phyloP scores from a whole-genome alignment of 2,329 filamentous ascomycete species.

The Metarhizium brunneum region DNA sequence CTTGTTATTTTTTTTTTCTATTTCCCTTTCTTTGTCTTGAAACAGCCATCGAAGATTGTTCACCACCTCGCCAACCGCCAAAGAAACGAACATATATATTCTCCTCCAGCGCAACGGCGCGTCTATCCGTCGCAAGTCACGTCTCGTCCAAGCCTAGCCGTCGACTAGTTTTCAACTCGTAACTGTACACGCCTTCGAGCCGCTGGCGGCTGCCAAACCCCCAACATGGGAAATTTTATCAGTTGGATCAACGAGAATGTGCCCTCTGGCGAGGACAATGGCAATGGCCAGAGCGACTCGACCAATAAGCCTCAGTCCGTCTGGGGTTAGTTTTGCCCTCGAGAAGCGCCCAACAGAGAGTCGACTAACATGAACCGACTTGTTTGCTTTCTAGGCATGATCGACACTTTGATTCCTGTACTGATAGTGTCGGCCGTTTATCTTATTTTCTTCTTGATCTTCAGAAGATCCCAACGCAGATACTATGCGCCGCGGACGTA shows the following conservation, averaged over 20 bases:
- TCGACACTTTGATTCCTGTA: slow-evolving; percentile 45
- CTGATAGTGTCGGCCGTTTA: slow-evolving; percentile 38
- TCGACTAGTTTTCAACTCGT: not conserved
- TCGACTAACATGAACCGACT: not conserved
- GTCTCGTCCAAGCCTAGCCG: not conserved
- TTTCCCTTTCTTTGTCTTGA: not conserved
- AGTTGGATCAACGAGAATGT: slow-evolving; percentile 27
- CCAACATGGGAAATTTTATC: slow-evolving; percentile 28
- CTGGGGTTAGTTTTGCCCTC: slow-evolving; percentile 19
- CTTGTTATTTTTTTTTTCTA: not conserved
- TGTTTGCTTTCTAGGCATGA: slow-evolving; percentile 21
- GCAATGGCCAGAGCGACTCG: slow-evolving; percentile 8
- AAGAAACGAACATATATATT: not conserved
- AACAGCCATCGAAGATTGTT: not conserved
- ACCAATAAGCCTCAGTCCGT: slow-evolving; percentile 21
- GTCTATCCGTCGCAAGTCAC: not conserved
- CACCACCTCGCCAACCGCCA: not conserved
- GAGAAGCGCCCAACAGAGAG: not conserved
- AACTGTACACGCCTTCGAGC: not conserved
- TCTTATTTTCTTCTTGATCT: slow-evolving; percentile 39
- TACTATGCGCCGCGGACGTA: slow-evolving; percentile 49
- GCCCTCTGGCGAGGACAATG: slow-evolving; percentile 14
- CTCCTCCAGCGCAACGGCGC: not conserved
- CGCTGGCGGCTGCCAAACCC: slow-evolving; percentile 9
- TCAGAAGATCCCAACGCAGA: slow-evolving; percentile 37